Conservation (phyloP, 345 rosid genomes). For the Garcia nutans region DNA sequence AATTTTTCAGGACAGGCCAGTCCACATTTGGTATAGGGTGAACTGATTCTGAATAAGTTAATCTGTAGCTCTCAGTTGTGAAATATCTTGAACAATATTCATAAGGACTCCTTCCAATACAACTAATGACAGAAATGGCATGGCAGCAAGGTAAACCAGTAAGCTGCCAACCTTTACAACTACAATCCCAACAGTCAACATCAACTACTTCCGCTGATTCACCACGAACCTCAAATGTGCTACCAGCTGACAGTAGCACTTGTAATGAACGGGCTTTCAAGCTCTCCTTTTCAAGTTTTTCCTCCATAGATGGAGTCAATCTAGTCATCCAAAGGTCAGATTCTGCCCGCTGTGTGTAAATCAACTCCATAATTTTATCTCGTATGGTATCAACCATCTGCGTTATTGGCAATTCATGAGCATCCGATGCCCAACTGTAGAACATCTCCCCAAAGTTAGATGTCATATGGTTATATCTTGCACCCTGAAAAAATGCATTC, state of each 20-base stretch:
- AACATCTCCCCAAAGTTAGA: constrained; percentile 83
- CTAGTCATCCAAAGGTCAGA: constrained; percentile 61
- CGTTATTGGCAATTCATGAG: constrained; percentile 84
- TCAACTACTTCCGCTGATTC: constrained; percentile 68
- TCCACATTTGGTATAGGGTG: constrained; percentile 63
- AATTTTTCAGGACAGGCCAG: constrained; percentile 39
- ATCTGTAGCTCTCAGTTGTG: constrained; percentile 63
- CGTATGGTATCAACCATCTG: constrained; percentile 86
- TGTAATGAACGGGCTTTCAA: constrained; percentile 48
- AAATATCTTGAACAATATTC: constrained; percentile 77
- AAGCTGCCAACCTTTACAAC: constrained; percentile 84
- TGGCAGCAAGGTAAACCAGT: constrained; percentile 84
- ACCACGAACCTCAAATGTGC: constrained; percentile 78
- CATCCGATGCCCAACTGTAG: constrained; percentile 78
- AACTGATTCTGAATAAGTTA: constrained; percentile 63
- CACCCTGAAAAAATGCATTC: constrained; percentile 76
- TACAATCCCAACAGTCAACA: constrained; percentile 74
- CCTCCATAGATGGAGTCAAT: constrained; percentile 77
- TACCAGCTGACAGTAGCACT: constrained; percentile 58
- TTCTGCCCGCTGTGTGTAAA: constrained; percentile 46
- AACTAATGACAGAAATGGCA: constrained; percentile 62
- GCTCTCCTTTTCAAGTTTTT: constrained; percentile 65
- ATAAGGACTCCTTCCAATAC: constrained; percentile 55
- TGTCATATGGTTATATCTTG: constrained; percentile 76
- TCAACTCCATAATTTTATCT: constrained; percentile 68